Base-by-base conservation (phyloP, 1,139 yeast species). In the Yamadazyma oceani region DNA sequence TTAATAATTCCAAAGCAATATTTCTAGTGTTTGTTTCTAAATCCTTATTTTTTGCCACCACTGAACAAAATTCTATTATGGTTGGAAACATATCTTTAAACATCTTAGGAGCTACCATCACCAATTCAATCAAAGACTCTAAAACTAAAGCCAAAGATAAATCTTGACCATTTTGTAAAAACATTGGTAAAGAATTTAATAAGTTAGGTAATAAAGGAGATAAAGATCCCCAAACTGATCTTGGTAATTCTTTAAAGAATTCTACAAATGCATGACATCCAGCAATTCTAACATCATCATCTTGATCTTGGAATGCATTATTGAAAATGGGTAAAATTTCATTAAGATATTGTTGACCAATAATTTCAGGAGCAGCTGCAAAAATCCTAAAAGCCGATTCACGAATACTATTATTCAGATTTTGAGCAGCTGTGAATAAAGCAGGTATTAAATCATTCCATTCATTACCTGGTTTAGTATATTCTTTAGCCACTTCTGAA, bases 201-300 rank as follows among this genome's bases (percentile, higher is more conserved):
- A 92, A 68, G 50, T 81, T 79, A 34, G 97, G 98, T 43, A 92
- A 73, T 38, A 92, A 69, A 9, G 87, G 84, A 43, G 88, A 80
- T 51, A 92, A 75, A 19, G 74, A 65, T 24, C 80, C 76, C 96
- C 97, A 90, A 35, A 77, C 70, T 32, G 75, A 68, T 60, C 85
- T 86, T 34, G 95, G 95, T 39, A 88, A 67, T 38, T 80, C 81
- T 47, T 86, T 82, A 67, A 92, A 92, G 53, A 85, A 87, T 4
- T 95, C 85, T 32, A 90, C 92, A 67, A 89, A 92, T 0, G 97
- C 97, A 17, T 87, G 80, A 48, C 95, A 89, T 2, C 97, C 87
- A 15, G 96, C 85, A 46, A 92, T 86, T 57, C 95, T 80, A 26
- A 94, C 97, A 42, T 80, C 82, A 60, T 88, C 96, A 48, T 75